phyloP scores from a whole-genome alignment of 2,329 filamentous ascomycete species.

The Diplodia mutila region DNA sequence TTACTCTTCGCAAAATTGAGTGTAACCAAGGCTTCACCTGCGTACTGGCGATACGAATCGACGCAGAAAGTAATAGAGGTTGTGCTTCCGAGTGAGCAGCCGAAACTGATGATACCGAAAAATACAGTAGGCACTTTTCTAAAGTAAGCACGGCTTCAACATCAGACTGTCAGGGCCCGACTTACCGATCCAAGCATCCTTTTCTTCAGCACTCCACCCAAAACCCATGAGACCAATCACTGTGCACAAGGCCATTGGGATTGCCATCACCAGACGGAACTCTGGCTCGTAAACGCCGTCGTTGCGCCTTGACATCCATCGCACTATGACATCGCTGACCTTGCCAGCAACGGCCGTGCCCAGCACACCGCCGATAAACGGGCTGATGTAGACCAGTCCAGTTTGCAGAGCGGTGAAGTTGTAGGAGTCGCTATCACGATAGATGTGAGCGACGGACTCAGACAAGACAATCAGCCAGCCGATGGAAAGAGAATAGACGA shows the following conservation, averaged over 20 bases:
- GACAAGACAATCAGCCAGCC: slow-evolving; percentile 96
- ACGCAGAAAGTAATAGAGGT: slow-evolving; percentile 94
- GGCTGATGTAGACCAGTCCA: slow-evolving; percentile 85
- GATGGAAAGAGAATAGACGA: slow-evolving; percentile 84
- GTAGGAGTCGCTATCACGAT: slow-evolving; percentile 69
- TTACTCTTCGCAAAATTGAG: slow-evolving; percentile 88
- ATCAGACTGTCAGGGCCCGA: too few relatives aligned
- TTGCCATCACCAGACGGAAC: slow-evolving; percentile 85
- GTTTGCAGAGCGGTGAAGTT: slow-evolving; percentile 80
- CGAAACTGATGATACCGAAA: slow-evolving; percentile 90
- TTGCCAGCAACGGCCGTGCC: slow-evolving; percentile 92
- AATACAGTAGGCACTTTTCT: slow-evolving; percentile 78
- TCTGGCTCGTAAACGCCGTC: slow-evolving; percentile 96
- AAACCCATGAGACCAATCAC: slow-evolving; percentile 90
- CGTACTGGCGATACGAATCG: slow-evolving; percentile 90
- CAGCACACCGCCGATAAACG: slow-evolving; percentile 84
- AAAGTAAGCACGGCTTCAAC: neutral
- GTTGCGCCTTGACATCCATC: slow-evolving; percentile 79
- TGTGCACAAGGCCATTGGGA: slow-evolving; percentile 77
- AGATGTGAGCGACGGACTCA: slow-evolving; percentile 82
- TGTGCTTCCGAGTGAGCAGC: slow-evolving; percentile 85
- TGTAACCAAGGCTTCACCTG: slow-evolving; percentile 90
- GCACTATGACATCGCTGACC: slow-evolving; percentile 82
- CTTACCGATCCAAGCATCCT: slow-evolving; percentile 71
- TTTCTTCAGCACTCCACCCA: slow-evolving; percentile 82